Evolutionary conservation across 2,329 filamentous ascomycete species (phyloP), one percentile per base, ranked within the genome.

Genomic region (Aspergillus amoenus): DNA sequence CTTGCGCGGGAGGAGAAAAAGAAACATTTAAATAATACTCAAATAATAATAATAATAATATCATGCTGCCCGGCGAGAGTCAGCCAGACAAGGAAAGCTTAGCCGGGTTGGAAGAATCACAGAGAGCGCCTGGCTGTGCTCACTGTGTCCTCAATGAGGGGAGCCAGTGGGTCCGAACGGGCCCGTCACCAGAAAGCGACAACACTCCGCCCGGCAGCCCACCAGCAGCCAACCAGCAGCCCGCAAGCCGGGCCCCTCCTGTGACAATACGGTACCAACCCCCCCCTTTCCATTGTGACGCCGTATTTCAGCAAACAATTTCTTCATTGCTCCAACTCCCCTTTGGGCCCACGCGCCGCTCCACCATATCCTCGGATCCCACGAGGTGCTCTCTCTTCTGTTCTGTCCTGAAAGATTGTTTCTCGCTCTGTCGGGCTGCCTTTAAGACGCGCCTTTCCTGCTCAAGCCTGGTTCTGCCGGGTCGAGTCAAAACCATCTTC

Each of bases 291-390:
- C 56, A 40, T 52, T 44, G 21, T 62, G 45, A 50, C 53, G 56
- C 27, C 39, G 51, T 52, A 57, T 61, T 65, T 61, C 61, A 30
- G 51, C 34, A 24, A 37, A 48, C 52, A 41, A 47, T 41, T 49
- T 45, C 21, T 56, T 40, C 46, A 44, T 56, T 47, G 41, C 43
- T 57, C 42, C 51, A 44, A 51, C 44, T 56, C 46, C 45, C 40
- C 55, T 63, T 67, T 62, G 55, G 63, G 61, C 64, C 68, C 66
- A 68, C 67, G 59, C 63, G 60, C 62, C 22, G 65, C 61, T 70
- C 70, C 70, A 72, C 68, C 61, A 56, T 60, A 68, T 66, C 66
- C 69, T 73, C 72, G 71, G 70, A 73, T 71, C 69, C 70, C 72
- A 74, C 71, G 71, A 73, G 70, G 68, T 63, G 61, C 62, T 64